A percentile compares a stretch with the other conserved stretches of the same genome.
These are phyloP conservation scores for Tardiomyces digboiensis DNA, from an alignment of 1,139 yeast genomes.

Conservation along the genomic window DNA sequence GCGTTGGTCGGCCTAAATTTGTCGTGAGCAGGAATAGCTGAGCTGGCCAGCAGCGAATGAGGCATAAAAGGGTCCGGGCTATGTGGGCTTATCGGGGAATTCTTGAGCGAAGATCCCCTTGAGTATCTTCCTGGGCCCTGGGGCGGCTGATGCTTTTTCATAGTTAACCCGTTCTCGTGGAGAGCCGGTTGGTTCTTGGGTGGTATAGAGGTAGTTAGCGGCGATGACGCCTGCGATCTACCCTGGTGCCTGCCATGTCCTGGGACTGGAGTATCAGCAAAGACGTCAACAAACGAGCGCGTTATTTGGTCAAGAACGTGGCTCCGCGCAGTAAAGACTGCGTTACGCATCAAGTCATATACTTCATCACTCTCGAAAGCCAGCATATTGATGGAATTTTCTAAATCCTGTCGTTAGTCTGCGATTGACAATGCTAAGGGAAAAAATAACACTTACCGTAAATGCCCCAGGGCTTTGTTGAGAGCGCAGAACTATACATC, in stretches of 20 bases:
- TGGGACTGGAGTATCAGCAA: neutral
- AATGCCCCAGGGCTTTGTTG: neutral
- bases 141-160: neutral
- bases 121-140: neutral
- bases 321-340: neutral
- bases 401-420: too few species aligned
- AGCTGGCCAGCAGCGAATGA: slow-evolving; percentile 1
- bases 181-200: neutral
- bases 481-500: neutral
- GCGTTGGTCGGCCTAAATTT: too few species aligned
- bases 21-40: neutral
- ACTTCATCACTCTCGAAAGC: neutral
- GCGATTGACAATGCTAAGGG: too few species aligned
- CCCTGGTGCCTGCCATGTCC: too few species aligned
- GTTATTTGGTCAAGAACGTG: neutral
- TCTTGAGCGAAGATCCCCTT: neutral
- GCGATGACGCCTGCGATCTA: neutral
- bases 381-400: neutral
- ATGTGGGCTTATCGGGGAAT: neutral
- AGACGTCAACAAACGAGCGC: neutral
- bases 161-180: neutral
- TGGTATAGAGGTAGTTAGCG: neutral
- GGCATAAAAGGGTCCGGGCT: neutral
- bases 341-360: neutral
- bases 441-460: too few species aligned